Evolutionary conservation across 139 green algal species (phyloP), one percentile per base, ranked within the genome.

Genomic region (Volvox africanus): DNA sequence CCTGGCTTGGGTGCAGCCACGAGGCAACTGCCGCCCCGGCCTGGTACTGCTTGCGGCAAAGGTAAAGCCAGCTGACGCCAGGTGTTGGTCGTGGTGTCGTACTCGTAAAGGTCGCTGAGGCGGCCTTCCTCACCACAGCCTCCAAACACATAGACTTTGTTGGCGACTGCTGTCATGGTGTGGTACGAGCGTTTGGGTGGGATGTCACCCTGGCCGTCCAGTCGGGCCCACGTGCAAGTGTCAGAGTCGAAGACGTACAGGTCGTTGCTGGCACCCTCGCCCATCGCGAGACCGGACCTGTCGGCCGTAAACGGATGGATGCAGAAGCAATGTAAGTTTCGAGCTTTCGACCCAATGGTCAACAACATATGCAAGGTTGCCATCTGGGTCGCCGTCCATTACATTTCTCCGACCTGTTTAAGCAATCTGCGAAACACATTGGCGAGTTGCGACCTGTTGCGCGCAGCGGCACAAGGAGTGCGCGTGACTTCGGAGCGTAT

Each of bases 101-200:
- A 96, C 44, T 87, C 61, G 80, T 91, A 92, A 24, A 96, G 86
- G 85, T 97, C 95, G 88, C 86, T 91, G 26, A 96, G 90, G 6
- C 93, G 91, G 1, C 92, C 94, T 14, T 80, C 35, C 36, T 83
- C 88, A 19, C 92, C 94, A 86, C 95, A 97, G 32, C 95, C 94
- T 28, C 95, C 95, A 84, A 97, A 97, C 6, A 95, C 76, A 79
- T 95, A 97, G 17, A 97, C 44, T 61, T 90, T 91, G n/a, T 13
- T 13, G 19, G 50, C 73, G 17, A 88, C 79, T 26, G 89, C 82
- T 26, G 85, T 83, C 89, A 93, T 93, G 36, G 93, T 65, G 61
- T 96, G 94, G 83, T 94, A 96, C 82, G 86, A 93, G 55, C 92
- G 92, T 24, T 88, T 65, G 6, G 89, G 81, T 13, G 83, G 62